Percentiles rank a stretch among this genome's conserved stretches.
These are phyloP conservation scores for Gossypium lobatum DNA, from an alignment of 441 rosid species.

Conservation along the genomic window DNA sequence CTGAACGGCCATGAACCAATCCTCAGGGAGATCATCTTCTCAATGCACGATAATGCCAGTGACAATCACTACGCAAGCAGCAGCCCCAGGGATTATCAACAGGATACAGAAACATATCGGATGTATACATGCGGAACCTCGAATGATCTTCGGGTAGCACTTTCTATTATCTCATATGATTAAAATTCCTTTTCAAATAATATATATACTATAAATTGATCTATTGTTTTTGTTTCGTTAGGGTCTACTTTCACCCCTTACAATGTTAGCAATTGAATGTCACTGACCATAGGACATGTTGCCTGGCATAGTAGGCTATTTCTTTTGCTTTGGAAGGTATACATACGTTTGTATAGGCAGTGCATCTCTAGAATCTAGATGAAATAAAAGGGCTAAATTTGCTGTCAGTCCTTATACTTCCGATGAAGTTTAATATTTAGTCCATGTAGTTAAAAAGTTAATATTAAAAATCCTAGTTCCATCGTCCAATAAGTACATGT, in stretches of 20 bases:
- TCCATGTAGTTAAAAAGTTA: too few species aligned
- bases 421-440: too few species aligned
- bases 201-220: background rate
- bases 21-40: constrained; percentile 72
- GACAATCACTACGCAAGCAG: constrained; percentile 51
- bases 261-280: background rate
- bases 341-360: background rate
- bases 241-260: background rate
- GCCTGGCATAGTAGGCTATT: background rate
- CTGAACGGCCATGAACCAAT: constrained; percentile 97
- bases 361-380: background rate
- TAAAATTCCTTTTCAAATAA: constrained; percentile 24
- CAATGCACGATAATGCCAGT: constrained; percentile 43
- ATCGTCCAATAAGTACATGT: too few species aligned
- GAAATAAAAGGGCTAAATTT: too few species aligned
- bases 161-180: constrained; percentile 83
- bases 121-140: constrained; percentile 93
- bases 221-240: background rate
- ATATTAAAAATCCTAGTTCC: too few species aligned
- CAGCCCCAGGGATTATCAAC: constrained; percentile 22
- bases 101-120: constrained; percentile 76
- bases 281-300: background rate
- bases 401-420: too few species aligned
- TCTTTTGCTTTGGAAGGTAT: background rate
- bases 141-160: constrained; percentile 91